A percentile compares a stretch with the other conserved stretches of the same genome.
phyloP scores from a whole-genome alignment of 257 asterid genomes.

The Leptodermis oblonga region DNA sequence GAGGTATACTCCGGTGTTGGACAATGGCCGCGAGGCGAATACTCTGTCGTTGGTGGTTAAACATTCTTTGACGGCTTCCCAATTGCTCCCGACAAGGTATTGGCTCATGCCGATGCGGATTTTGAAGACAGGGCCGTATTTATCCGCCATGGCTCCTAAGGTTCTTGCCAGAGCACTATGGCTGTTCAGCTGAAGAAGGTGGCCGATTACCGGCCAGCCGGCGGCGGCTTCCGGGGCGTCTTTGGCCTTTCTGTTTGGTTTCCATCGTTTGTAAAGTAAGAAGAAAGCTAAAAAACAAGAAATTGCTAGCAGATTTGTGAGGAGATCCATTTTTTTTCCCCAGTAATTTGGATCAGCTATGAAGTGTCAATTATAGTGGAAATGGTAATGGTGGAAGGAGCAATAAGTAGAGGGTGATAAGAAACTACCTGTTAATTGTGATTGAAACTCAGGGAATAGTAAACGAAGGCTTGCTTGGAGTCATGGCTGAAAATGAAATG shows the following conservation, averaged over 20 bases:
- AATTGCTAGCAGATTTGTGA: not conserved
- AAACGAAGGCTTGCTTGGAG: too few relatives aligned
- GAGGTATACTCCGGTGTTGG: conserved; percentile 33
- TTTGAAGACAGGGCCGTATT: conserved; percentile 44
- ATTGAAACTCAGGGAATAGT: too few relatives aligned
- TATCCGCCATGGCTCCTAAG: conserved; percentile 38
- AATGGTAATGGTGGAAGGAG: too few relatives aligned
- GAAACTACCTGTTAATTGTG: too few relatives aligned
- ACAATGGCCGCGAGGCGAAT: conserved; percentile 33
- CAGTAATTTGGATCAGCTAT: not conserved
- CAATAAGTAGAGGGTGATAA: too few relatives aligned
- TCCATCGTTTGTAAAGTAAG: conserved; percentile 2
- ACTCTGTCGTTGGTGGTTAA: conserved; percentile 48
- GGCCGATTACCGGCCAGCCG: conserved; percentile 60
- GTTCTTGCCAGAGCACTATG: conserved; percentile 14
- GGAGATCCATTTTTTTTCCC: conserved; percentile 5
- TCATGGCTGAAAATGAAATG: too few relatives aligned
- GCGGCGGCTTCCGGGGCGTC: conserved; percentile 44
- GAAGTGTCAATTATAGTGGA: too few relatives aligned
- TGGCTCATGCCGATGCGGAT: conserved; percentile 34
- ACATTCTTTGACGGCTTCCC: conserved; percentile 53
- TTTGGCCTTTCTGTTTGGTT: not conserved
- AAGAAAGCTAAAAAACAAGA: conserved; percentile 1
- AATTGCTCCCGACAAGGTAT: conserved; percentile 34
- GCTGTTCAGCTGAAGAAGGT: conserved; percentile 34